These are phyloP conservation scores for Adansonia grandidieri DNA, from an alignment of 441 rosid species.

Conservation along the genomic window DNA sequence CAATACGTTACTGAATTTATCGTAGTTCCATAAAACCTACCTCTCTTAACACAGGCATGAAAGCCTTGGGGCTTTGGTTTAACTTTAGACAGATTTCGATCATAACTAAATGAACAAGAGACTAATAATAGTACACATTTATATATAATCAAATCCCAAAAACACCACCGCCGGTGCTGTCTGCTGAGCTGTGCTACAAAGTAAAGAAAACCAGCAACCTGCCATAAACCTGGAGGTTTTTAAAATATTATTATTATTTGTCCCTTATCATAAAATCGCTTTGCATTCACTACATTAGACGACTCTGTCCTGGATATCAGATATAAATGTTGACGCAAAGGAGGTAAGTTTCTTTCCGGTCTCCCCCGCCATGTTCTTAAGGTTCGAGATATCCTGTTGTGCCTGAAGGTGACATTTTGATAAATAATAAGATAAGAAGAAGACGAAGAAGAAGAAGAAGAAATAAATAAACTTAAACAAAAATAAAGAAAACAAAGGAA, in stretches of 20 bases:
- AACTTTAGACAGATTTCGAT: no score
- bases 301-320: slow-evolving; percentile 91
- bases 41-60: no score
- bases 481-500: neutral
- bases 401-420: slow-evolving; percentile 51
- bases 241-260: slow-evolving; percentile 12
- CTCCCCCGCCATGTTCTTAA: slow-evolving; percentile 89
- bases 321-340: slow-evolving; percentile 72
- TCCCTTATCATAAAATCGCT: slow-evolving; percentile 33
- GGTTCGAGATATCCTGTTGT: slow-evolving; percentile 84
- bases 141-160: neutral
- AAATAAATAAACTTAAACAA: neutral
- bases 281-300: slow-evolving; percentile 53
- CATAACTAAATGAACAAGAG: neutral
- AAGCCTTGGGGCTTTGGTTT: no score
- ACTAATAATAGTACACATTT: slow-evolving; percentile 16
- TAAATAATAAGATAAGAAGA: neutral
- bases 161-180: slow-evolving; percentile 19
- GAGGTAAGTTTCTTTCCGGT: slow-evolving; percentile 85
- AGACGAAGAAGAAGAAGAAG: neutral
- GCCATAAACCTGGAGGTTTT: slow-evolving; percentile 10
- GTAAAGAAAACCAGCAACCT: slow-evolving; percentile 20
- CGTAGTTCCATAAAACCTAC: no score
- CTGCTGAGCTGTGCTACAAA: slow-evolving; percentile 27
- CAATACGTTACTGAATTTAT: no score